phyloP scores from a whole-genome alignment of 331 rosid genomes.

The Malus hybrid region DNA sequence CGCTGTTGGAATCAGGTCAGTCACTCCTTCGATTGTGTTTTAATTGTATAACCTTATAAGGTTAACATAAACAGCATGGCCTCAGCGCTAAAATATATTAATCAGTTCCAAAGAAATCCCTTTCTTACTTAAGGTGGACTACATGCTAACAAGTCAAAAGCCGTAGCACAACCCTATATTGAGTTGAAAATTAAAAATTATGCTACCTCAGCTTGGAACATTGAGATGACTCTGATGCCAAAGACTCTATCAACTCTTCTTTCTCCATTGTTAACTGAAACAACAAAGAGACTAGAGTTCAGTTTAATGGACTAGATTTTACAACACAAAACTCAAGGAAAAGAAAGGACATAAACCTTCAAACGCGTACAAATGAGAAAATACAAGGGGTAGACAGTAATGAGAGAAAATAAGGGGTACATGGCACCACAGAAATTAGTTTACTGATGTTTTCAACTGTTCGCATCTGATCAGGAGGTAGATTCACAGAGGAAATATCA shows the following conservation, averaged over 20 bases:
- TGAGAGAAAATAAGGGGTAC: neutral
- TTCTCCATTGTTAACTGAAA: slow-evolving; percentile 85
- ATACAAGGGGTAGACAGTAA: slow-evolving; percentile 21
- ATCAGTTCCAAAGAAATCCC: neutral
- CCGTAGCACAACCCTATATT: neutral
- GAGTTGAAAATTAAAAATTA: neutral
- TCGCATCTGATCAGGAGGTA: slow-evolving; percentile 77
- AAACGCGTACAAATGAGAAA: slow-evolving; percentile 2
- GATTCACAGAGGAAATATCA: slow-evolving; percentile 47
- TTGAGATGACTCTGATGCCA: slow-evolving; percentile 70
- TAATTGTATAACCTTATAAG: too few species aligned
- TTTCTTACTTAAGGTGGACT: neutral
- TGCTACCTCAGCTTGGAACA: slow-evolving; percentile 72
- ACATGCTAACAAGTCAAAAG: neutral
- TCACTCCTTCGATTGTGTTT: too few species aligned
- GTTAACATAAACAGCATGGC: neutral
- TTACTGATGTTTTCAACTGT: slow-evolving; percentile 71
- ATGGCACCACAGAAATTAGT: slow-evolving; percentile 74
- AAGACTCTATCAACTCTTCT: slow-evolving; percentile 70
- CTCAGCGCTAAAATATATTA: neutral
- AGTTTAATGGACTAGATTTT: neutral
- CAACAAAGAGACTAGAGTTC: neutral
- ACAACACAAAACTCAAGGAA: neutral
- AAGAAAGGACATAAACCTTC: neutral
- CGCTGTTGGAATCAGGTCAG: too few species aligned